Base-by-base conservation (phyloP, 2,329 filamentous ascomycete species). In the Thermothelomyces thermophilus region DNA sequence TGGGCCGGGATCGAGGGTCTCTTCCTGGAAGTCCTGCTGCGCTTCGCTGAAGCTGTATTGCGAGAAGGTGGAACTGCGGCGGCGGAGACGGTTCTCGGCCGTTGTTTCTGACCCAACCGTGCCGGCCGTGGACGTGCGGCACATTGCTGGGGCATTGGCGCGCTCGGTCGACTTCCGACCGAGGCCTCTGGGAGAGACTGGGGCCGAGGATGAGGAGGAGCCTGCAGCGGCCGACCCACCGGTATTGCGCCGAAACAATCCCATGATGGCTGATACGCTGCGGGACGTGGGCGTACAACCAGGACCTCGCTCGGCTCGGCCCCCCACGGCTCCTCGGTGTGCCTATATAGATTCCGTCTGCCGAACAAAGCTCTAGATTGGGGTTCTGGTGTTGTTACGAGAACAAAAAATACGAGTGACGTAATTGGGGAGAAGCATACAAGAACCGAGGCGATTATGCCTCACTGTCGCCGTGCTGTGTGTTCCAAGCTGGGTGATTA, bases 61-160 rank as follows among this genome's bases (percentile, higher is more conserved):
- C 24, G 88, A 93, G 55, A 94, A 79, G 41, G 82, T 82, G 31
- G 88, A 93, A 69, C 85, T 87, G 54, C 87, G 79, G 48, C 87
- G 79, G 33, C 13, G 43, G 24, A 80, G 77, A 44, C 65, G 63
- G 41, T 58, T 49, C 48, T 58, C 49, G 45, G 66, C 57, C 5
- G 33, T 17, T 8, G 17, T 13, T 14, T 10, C 19, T 13, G 41
- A 5, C 2, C 10, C 19, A 10, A 17, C n/a, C 16, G 14, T 11
- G 2, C 19, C 35, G 26, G 13, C 24, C 2, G 40, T 35, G 14
- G 46, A 39, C 34, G 33, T 20, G 7, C 22, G 37, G 5, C 22
- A 31, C 34, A 19, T 43, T 9, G 1, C 16, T 16, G 24, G 24
- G 16, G 17, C 10, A 19, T 35, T 17, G 8, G 10, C 30, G 16